A percentile compares a stretch with the other conserved stretches of the same genome.
Conservation (phyloP, 163 green algal genomes). For the Chlamydomonas reinhardtii region DNA sequence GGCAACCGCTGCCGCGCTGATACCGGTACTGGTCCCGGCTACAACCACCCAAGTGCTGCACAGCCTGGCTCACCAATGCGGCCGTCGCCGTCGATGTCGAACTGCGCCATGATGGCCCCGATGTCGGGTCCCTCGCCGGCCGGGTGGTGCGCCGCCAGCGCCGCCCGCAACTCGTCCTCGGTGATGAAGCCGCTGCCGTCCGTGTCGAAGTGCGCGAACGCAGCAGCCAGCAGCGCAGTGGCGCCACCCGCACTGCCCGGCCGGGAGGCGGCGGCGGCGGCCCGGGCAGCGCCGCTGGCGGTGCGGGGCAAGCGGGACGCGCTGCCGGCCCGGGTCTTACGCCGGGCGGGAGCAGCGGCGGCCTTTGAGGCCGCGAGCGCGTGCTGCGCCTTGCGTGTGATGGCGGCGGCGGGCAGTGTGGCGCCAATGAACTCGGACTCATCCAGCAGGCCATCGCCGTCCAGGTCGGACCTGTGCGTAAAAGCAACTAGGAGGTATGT, state of each 20-base stretch:
- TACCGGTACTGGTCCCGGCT: no score
- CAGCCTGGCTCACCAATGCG: neutral
- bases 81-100: no score
- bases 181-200: slow-evolving; percentile 89
- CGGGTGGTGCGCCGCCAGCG: slow-evolving; percentile 51
- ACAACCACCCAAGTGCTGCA: no score
- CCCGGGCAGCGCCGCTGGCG: neutral
- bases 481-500: neutral
- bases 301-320: no score
- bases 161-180: slow-evolving; percentile 86
- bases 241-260: no score
- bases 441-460: slow-evolving; percentile 82
- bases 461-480: slow-evolving; percentile 69
- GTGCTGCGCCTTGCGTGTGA: slow-evolving; percentile 63
- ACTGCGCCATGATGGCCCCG: neutral
- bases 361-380: neutral
- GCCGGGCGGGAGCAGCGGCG: neutral
- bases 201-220: slow-evolving; percentile 57
- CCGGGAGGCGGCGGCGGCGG: neutral
- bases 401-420: slow-evolving; percentile 72
- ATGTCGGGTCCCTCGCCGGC: slow-evolving; percentile 28
- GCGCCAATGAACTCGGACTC: slow-evolving; percentile 88
- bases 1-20: no score
- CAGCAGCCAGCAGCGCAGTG: slow-evolving; percentile 14
- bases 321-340: neutral